Evolutionary conservation across 495 filamentous ascomycete genomes (phyloP).

Genomic region (Aspergillus diversus): DNA sequence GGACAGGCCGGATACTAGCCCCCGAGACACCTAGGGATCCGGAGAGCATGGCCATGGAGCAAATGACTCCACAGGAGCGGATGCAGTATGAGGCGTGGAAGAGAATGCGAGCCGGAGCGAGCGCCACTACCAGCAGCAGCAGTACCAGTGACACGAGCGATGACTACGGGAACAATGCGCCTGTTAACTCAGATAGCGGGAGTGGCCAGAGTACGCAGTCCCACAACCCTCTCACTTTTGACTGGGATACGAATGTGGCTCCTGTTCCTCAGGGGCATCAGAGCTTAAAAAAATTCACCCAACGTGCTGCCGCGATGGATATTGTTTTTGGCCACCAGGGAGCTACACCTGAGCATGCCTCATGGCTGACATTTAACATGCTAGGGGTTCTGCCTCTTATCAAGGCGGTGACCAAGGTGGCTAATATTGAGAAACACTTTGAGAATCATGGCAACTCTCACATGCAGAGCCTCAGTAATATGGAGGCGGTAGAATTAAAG

Average conservation of each 20-base stretch:
- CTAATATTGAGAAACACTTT: slow-evolving; percentile 23
- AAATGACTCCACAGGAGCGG: slow-evolving; percentile 26
- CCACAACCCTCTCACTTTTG: slow-evolving; percentile 20
- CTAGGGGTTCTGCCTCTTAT: slow-evolving; percentile 24
- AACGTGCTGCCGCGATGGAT: slow-evolving; percentile 38
- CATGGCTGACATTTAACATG: slow-evolving; percentile 32
- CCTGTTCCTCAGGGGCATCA: slow-evolving; percentile 20
- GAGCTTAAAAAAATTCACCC: slow-evolving; percentile 27
- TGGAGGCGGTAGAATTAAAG: slow-evolving; percentile 31
- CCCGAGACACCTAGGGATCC: slow-evolving; percentile 12
- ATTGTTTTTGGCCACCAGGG: slow-evolving; percentile 29
- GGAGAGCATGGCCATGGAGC: slow-evolving; percentile 27
- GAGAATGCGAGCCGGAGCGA: neutral
- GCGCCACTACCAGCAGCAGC: no score
- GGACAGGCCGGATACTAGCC: slow-evolving; percentile 21
- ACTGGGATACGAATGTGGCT: slow-evolving; percentile 27
- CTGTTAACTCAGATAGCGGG: no score
- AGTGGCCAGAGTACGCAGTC: no score
- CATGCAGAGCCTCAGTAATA: slow-evolving; percentile 17
- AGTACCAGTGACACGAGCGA: no score
- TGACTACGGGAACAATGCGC: no score
- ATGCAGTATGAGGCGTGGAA: slow-evolving; percentile 32
- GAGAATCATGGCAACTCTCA: slow-evolving; percentile 7
- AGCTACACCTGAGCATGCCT: slow-evolving; percentile 33
- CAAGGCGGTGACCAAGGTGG: slow-evolving; percentile 30